Conservation (phyloP, 148 eudicot species). For the Heliosperma pusillum region DNA sequence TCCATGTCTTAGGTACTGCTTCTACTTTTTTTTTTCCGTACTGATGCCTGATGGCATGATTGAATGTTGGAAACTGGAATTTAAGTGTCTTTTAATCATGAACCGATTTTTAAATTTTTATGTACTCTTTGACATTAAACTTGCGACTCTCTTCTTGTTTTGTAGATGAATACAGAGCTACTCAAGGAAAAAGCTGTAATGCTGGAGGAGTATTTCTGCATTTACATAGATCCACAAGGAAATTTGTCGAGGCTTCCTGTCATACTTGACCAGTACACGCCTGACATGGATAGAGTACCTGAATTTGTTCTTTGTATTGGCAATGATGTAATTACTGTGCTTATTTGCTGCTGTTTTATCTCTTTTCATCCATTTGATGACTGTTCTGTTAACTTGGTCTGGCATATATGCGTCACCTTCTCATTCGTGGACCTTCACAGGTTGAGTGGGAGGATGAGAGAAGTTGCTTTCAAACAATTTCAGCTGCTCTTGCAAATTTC, state of each 20-base stretch:
- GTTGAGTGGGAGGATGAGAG: slow-evolving; percentile 94
- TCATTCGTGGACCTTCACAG: slow-evolving; percentile 37
- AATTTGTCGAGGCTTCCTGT: slow-evolving; percentile 86
- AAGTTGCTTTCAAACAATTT: slow-evolving; percentile 78
- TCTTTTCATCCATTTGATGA: background rate
- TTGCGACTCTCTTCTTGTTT: background rate
- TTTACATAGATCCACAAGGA: slow-evolving; percentile 65
- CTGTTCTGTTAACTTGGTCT: slow-evolving; percentile 7
- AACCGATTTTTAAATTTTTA: background rate
- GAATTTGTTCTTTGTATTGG: slow-evolving; percentile 87
- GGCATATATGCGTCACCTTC: slow-evolving; percentile 4
- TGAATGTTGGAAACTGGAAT: slow-evolving; percentile 3
- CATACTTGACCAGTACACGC: slow-evolving; percentile 92
- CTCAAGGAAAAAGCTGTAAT: slow-evolving; percentile 72
- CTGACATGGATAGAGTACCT: slow-evolving; percentile 94
- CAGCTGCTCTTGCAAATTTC: slow-evolving; percentile 88
- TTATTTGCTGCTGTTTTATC: background rate
- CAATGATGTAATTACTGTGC: slow-evolving; percentile 66
- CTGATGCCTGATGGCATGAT: background rate
- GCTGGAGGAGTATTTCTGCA: slow-evolving; percentile 86
- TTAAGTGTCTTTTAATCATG: slow-evolving; percentile 3
- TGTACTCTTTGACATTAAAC: background rate
- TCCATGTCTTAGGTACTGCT: background rate
- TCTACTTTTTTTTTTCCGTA: background rate
- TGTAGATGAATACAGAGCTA: slow-evolving; percentile 76